Conservation (phyloP, 257 asterid species). For the Petrea volubilis region DNA sequence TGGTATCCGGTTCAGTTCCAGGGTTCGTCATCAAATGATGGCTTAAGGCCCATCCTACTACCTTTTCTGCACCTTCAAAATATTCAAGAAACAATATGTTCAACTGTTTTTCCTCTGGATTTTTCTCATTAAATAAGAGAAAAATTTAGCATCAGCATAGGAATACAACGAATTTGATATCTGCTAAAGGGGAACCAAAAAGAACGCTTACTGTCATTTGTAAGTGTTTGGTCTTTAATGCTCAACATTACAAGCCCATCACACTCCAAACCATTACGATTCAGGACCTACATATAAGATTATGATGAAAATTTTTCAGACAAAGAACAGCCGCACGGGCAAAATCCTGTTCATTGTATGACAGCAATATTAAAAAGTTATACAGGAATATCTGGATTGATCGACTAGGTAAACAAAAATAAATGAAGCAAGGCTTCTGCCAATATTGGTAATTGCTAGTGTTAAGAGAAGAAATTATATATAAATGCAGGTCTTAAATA, state of each 20-base stretch:
- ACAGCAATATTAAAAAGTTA: slow-evolving; percentile 14
- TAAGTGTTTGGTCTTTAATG: slow-evolving; percentile 76
- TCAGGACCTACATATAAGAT: slow-evolving; percentile 65
- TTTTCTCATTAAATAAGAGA: background rate
- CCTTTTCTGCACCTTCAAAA: slow-evolving; percentile 76
- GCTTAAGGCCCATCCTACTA: slow-evolving; percentile 84
- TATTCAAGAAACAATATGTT: slow-evolving; percentile 19
- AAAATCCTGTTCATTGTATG: slow-evolving; percentile 1
- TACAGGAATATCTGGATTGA: slow-evolving; percentile 9
- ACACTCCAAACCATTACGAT: slow-evolving; percentile 69
- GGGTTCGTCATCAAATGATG: slow-evolving; percentile 62
- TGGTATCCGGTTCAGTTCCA: slow-evolving; percentile 48
- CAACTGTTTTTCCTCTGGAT: slow-evolving; percentile 10
- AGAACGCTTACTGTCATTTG: slow-evolving; percentile 69
- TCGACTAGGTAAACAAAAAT: no score
- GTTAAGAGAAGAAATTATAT: no score
- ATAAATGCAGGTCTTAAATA: no score
- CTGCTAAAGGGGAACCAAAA: slow-evolving; percentile 2
- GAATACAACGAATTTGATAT: background rate
- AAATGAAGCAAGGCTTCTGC: background rate
- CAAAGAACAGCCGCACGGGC: background rate
- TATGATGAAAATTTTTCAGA: slow-evolving; percentile 15
- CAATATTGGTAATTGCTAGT: background rate
- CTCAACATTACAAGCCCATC: slow-evolving; percentile 63
- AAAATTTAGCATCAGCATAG: slow-evolving; percentile 12